Evolutionary conservation across 1,139 yeast species (phyloP).

Genomic region (Magnusiomyces suaveolens): DNA sequence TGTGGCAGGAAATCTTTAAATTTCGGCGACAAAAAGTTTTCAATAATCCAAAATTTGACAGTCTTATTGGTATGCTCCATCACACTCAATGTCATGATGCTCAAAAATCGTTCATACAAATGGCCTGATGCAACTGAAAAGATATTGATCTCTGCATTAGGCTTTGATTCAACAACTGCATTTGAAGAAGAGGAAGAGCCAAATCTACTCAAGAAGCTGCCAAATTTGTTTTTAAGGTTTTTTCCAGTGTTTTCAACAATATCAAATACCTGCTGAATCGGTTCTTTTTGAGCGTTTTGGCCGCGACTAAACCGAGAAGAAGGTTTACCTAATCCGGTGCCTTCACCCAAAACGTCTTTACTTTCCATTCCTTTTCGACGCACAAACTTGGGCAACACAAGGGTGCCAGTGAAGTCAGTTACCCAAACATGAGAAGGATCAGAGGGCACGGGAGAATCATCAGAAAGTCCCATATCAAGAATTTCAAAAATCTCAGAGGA

Average conservation of each 20-base stretch:
- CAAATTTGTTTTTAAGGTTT: background rate
- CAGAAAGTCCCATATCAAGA: constrained; percentile 26
- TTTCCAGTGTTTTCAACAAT: background rate
- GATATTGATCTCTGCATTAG: constrained; percentile 60
- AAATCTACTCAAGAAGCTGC: constrained; percentile 4
- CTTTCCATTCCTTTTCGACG: constrained; percentile 38
- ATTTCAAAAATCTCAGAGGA: constrained; percentile 39
- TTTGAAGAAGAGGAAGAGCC: constrained; percentile 5
- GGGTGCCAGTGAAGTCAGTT: constrained; percentile 37
- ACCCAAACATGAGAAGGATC: constrained; percentile 22
- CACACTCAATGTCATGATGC: constrained; percentile 74
- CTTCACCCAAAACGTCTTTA: constrained; percentile 28
- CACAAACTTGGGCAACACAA: constrained; percentile 39
- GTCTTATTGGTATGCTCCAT: constrained; percentile 49
- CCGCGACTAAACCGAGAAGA: background rate
- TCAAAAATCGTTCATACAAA: constrained; percentile 59
- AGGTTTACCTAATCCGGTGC: constrained; percentile 3
- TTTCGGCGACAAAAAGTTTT: constrained; percentile 63
- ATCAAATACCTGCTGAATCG: background rate
- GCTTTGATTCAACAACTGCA: constrained; percentile 13
- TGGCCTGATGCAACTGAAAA: constrained; percentile 79
- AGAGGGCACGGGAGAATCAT: constrained; percentile 3
- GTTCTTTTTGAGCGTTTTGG: background rate
- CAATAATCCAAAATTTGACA: constrained; percentile 82
- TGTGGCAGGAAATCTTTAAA: constrained; percentile 52